These are phyloP conservation scores for Parastagonospora avenae DNA, from an alignment of 2,329 filamentous ascomycete species.

Conservation along the genomic window DNA sequence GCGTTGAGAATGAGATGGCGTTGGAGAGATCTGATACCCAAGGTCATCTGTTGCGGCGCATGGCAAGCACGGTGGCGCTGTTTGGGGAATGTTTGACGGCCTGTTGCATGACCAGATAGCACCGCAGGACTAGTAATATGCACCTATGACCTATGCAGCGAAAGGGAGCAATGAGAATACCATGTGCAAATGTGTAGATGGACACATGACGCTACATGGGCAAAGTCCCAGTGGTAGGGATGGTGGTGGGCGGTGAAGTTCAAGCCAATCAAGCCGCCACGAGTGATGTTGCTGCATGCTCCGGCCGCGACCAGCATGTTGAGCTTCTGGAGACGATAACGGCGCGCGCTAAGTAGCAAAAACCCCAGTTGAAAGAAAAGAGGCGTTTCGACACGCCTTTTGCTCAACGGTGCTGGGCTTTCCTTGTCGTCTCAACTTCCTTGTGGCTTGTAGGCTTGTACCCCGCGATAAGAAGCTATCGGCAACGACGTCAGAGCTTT, in stretches of 20 bases:
- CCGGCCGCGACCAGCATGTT: slow-evolving; percentile 23
- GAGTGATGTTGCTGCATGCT: slow-evolving; percentile 30
- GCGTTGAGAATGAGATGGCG: no score
- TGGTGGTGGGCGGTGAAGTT: slow-evolving; percentile 25
- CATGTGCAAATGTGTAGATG: no score
- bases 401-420: not conserved
- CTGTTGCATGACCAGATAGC: not conserved
- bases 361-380: slow-evolving; percentile 3
- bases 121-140: not conserved
- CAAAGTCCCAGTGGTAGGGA: slow-evolving; percentile 11
- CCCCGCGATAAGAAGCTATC: not conserved
- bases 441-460: not conserved
- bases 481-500: slow-evolving; percentile 29
- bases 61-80: slow-evolving; percentile 1
- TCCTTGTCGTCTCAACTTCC: not conserved
- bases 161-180: not conserved
- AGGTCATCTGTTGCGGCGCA: not conserved
- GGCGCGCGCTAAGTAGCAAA: slow-evolving; percentile 22
- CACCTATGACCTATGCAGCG: not conserved
- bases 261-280: slow-evolving; percentile 33
- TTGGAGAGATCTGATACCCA: not conserved
- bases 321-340: slow-evolving; percentile 11
- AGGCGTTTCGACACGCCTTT: slow-evolving; percentile 3
- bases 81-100: slow-evolving; percentile 2
- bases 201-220: no score